A percentile compares a stretch with the other conserved stretches of the same genome.
These are phyloP conservation scores for Penicillium arizonense DNA, from an alignment of 495 filamentous ascomycete species.

Conservation along the genomic window DNA sequence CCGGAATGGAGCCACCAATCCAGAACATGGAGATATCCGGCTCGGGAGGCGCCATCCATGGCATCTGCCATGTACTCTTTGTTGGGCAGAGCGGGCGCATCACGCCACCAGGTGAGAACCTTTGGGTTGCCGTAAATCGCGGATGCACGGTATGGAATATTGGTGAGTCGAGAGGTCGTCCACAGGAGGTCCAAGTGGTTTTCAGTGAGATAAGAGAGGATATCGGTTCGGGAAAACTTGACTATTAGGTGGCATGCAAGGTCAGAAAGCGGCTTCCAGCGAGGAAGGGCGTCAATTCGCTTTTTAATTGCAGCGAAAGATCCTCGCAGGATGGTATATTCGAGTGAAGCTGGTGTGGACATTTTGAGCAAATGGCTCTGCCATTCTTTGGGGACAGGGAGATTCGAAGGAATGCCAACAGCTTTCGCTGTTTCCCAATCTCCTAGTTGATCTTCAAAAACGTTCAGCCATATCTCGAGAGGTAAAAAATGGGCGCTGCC, in stretches of 20 bases:
- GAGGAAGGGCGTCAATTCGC: slow-evolving; percentile 61
- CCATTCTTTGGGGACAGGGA: slow-evolving; percentile 76
- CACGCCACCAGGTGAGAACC: slow-evolving; percentile 87
- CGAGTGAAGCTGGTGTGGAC: slow-evolving; percentile 58
- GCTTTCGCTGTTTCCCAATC: slow-evolving; percentile 89
- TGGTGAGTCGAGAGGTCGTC: slow-evolving; percentile 75
- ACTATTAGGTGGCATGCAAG: slow-evolving; percentile 84
- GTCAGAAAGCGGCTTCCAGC: slow-evolving; percentile 72
- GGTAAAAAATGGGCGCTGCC: slow-evolving; percentile 51
- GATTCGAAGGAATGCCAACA: slow-evolving; percentile 72
- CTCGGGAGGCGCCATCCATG: slow-evolving; percentile 79
- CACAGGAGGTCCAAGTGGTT: slow-evolving; percentile 77
- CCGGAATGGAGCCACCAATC: slow-evolving; percentile 90
- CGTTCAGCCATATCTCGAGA: slow-evolving; percentile 83
- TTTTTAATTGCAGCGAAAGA: slow-evolving; percentile 65
- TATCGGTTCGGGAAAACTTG: slow-evolving; percentile 77
- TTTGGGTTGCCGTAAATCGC: slow-evolving; percentile 81
- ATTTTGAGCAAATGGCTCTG: slow-evolving; percentile 49
- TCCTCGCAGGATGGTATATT: slow-evolving; percentile 77
- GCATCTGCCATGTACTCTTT: slow-evolving; percentile 79
- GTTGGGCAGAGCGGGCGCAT: slow-evolving; percentile 70
- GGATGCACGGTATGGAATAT: slow-evolving; percentile 80
- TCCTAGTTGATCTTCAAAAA: slow-evolving; percentile 71
- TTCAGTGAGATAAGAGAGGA: slow-evolving; percentile 78
- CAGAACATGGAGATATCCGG: slow-evolving; percentile 78